These are phyloP conservation scores for Agrocybe praecox DNA, from an alignment of 768 basidiomycete genomes.

Conservation along the genomic window DNA sequence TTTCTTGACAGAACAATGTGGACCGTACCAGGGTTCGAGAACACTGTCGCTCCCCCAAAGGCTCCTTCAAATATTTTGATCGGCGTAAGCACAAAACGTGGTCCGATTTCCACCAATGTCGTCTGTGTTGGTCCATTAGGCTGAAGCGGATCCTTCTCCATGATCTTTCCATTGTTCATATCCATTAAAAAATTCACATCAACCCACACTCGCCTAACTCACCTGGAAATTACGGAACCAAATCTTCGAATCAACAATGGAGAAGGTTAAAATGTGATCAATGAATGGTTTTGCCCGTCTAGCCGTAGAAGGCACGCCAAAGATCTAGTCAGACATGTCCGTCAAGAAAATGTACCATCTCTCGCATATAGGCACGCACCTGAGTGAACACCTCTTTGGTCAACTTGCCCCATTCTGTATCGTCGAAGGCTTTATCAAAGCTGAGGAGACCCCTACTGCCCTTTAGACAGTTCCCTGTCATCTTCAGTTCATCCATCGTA, in stretches of 20 bases:
- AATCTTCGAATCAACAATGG: slow-evolving; percentile 92
- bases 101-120: slow-evolving; percentile 95
- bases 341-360: not conserved
- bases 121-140: slow-evolving; percentile 85
- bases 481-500: slow-evolving; percentile 99
- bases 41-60: slow-evolving; percentile 93
- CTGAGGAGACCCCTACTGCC: slow-evolving; percentile 91
- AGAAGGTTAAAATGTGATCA: slow-evolving; percentile 97
- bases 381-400: slow-evolving; percentile 95
- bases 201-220: slow-evolving; percentile 17
- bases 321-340: slow-evolving; percentile 61
- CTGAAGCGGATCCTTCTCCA: slow-evolving; percentile 92
- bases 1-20: slow-evolving; percentile 15
- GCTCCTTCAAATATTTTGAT: slow-evolving; percentile 99
- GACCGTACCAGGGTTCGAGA: slow-evolving; percentile 86
- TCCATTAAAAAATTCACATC: slow-evolving; percentile 3
- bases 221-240: slow-evolving; percentile 99
- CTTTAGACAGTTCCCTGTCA: slow-evolving; percentile 99
- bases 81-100: slow-evolving; percentile 94
- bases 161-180: slow-evolving; percentile 54
- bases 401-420: slow-evolving; percentile 82
- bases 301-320: slow-evolving; percentile 91
- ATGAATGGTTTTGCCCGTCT: slow-evolving; percentile 95
- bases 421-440: slow-evolving; percentile 90
- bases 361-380: slow-evolving; percentile 45